Conservation (phyloP, 176 grass and related monocot genomes). For the Thalia dealbata region DNA sequence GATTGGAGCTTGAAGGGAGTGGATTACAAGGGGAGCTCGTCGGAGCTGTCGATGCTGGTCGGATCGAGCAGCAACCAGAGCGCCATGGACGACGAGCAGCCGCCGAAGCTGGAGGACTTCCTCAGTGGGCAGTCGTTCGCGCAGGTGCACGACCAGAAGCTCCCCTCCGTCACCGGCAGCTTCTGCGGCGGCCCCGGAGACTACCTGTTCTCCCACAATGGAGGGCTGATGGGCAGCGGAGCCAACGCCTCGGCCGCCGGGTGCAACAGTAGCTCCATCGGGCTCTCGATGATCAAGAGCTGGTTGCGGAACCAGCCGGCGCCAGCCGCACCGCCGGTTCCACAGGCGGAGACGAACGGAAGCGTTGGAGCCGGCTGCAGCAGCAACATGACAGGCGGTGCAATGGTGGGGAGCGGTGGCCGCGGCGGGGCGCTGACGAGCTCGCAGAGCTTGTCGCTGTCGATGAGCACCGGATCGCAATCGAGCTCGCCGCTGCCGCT, state of each 20-base stretch:
- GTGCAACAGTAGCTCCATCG: constrained; percentile 28
- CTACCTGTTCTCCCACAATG: constrained; percentile 13
- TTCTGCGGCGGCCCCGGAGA: not conserved
- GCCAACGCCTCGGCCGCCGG: not conserved
- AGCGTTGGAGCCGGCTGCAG: not conserved
- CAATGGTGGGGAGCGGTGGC: constrained; percentile 3
- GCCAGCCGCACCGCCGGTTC: too few relatives aligned
- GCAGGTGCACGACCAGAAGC: not conserved
- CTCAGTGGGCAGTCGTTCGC: constrained; percentile 26
- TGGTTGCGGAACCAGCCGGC: constrained; percentile 56
- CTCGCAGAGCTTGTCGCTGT: constrained; percentile 41
- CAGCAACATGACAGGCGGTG: not conserved
- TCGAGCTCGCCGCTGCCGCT: constrained; percentile 19
- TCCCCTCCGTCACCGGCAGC: not conserved
- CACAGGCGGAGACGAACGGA: not conserved
- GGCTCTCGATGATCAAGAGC: constrained; percentile 73
- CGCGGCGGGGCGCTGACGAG: constrained; percentile 1
- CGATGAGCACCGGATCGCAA: constrained; percentile 34
- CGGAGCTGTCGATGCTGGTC: constrained; percentile 36
- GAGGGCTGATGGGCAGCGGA: constrained; percentile 9
- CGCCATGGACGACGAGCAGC: constrained; percentile 19
- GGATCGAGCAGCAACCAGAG: constrained; percentile 12
- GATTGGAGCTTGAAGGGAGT: constrained; percentile 32
- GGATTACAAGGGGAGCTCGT: constrained; percentile 20
- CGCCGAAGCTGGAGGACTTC: constrained; percentile 61